Evolutionary conservation across 2,329 filamentous ascomycete genomes (phyloP).

Genomic region (Emmonsiellopsis sp.): DNA sequence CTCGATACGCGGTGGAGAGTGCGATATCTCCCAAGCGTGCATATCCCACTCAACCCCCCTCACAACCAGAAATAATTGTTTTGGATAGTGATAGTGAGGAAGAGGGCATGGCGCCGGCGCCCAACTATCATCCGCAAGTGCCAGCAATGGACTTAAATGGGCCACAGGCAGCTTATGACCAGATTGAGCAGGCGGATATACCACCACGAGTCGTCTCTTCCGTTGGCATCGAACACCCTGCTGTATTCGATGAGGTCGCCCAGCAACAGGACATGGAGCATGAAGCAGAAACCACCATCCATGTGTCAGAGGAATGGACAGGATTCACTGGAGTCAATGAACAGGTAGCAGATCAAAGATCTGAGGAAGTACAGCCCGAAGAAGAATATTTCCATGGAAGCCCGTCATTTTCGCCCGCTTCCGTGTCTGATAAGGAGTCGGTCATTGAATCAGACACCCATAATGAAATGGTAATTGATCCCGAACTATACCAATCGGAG

Average conservation of each 20-base stretch:
- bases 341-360: neutral
- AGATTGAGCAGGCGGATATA: neutral
- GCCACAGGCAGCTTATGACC: neutral
- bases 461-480: neutral
- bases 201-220: neutral
- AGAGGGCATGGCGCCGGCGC: neutral
- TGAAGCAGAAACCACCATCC: neutral
- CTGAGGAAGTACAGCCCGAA: neutral
- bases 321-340: neutral
- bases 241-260: neutral
- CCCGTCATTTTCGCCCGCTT: neutral
- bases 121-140: neutral
- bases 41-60: constrained; percentile 8
- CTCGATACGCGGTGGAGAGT: neutral
- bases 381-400: neutral
- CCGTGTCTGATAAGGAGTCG: neutral
- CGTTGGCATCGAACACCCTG: neutral
- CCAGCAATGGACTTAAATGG: neutral
- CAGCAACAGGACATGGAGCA: neutral
- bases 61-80: constrained; percentile 29
- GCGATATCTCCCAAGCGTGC: neutral
- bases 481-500: neutral
- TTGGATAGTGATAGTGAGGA: constrained; percentile 32
- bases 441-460: neutral
- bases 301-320: neutral